Percentiles rank a stretch among this genome's conserved stretches.
These are phyloP conservation scores for Melampsora larici-populina DNA, from an alignment of 1,284 basidiomycete genomes.

Conservation along the genomic window DNA sequence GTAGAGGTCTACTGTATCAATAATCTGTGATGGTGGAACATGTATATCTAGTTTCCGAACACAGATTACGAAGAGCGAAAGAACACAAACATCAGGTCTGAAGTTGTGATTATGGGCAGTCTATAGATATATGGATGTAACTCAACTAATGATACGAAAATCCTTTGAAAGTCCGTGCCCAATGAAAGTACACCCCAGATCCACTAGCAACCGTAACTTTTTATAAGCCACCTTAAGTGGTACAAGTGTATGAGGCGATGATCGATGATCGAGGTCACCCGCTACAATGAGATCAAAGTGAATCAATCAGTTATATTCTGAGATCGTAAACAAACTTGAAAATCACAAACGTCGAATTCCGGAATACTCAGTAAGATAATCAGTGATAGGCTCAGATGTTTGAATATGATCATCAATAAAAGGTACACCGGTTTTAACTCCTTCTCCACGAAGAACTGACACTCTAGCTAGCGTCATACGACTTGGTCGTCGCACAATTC, in stretches of 20 bases:
- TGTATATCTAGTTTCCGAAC: constrained; percentile 70
- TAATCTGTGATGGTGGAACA: constrained; percentile 89
- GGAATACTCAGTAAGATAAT: constrained; percentile 94
- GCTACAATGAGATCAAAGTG: constrained; percentile 57
- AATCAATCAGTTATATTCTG: not conserved
- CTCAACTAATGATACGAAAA: constrained; percentile 95
- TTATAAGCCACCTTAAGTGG: constrained; percentile 96
- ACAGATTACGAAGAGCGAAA: not conserved
- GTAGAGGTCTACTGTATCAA: constrained; percentile 94
- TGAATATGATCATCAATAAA: constrained; percentile 99
- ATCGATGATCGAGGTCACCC: constrained; percentile 82
- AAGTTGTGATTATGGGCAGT: constrained; percentile 1
- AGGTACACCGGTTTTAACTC: constrained; percentile 71
- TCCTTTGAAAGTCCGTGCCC: constrained; percentile 99
- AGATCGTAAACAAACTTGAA: not conserved
- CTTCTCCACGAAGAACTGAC: constrained; percentile 84
- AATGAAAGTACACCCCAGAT: constrained; percentile 92
- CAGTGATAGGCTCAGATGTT: constrained; percentile 88
- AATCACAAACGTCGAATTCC: constrained; percentile 80
- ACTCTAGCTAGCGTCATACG: constrained; percentile 89
- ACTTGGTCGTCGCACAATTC: constrained; percentile 84
- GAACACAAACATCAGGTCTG: constrained; percentile 5
- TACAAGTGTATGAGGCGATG: constrained; percentile 82
- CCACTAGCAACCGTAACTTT: constrained; percentile 89
- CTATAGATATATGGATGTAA: constrained; percentile 39